Conservation (phyloP, 2,329 filamentous ascomycete species). For the Nemania serpens region DNA sequence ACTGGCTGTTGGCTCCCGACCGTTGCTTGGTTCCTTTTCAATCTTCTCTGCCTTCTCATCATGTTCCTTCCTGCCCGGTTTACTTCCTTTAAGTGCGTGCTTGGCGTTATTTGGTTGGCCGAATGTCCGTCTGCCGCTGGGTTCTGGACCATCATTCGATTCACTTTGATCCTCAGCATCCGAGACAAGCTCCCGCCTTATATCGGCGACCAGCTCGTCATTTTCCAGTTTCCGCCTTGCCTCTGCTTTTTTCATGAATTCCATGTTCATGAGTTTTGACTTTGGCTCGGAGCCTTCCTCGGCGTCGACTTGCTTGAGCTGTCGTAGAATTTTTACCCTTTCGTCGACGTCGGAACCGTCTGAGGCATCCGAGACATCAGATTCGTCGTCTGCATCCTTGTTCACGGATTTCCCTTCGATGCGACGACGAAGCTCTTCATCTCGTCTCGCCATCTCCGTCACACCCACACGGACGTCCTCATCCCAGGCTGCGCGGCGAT, state of each 20-base stretch:
- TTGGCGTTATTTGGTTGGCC: slow-evolving; percentile 53
- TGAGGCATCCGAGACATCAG: slow-evolving; percentile 57
- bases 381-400: slow-evolving; percentile 37
- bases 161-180: slow-evolving; percentile 56
- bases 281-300: slow-evolving; percentile 57
- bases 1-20: slow-evolving; percentile 32
- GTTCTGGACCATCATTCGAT: slow-evolving; percentile 56
- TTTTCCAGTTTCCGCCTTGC: slow-evolving; percentile 77
- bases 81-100: slow-evolving; percentile 23
- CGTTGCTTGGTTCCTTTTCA: slow-evolving; percentile 46
- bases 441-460: slow-evolving; percentile 78
- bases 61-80: slow-evolving; percentile 43
- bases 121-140: slow-evolving; percentile 73
- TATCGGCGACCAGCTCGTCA: slow-evolving; percentile 71
- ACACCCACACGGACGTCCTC: slow-evolving; percentile 80
- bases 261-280: slow-evolving; percentile 78
- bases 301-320: slow-evolving; percentile 52
- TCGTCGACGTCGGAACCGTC: slow-evolving; percentile 61
- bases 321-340: slow-evolving; percentile 53
- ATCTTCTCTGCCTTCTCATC: slow-evolving; percentile 44
- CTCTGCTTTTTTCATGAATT: slow-evolving; percentile 93
- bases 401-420: slow-evolving; percentile 69
- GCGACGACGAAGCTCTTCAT: slow-evolving; percentile 79
- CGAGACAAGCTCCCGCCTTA: slow-evolving; percentile 74
- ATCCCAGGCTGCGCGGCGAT: slow-evolving; percentile 83